phyloP scores from a whole-genome alignment of 1,139 yeast genomes.

The Yamadazyma membranifaciens region DNA sequence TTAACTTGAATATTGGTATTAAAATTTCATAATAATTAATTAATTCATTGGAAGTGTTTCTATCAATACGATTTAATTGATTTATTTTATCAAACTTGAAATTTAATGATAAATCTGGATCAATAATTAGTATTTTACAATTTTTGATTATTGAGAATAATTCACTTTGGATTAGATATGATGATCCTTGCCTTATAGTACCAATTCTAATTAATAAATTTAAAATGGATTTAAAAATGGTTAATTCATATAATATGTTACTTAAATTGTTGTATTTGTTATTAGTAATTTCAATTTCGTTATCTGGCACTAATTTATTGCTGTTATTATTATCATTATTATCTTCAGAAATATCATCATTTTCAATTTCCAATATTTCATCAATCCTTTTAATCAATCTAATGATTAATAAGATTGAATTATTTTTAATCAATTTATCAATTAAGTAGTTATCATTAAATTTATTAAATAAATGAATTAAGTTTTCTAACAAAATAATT shows the following conservation, averaged over 20 bases:
- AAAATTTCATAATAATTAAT: slow-evolving; percentile 58
- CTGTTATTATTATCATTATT: slow-evolving; percentile 1
- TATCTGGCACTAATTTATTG: background rate
- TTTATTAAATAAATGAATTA: slow-evolving; percentile 52
- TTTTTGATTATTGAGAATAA: slow-evolving; percentile 60
- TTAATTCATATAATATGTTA: slow-evolving; percentile 63
- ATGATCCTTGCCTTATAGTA: slow-evolving; percentile 74
- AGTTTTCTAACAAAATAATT: slow-evolving; percentile 65
- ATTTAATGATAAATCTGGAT: slow-evolving; percentile 77
- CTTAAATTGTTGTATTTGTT: slow-evolving; percentile 5
- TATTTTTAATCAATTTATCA: slow-evolving; percentile 61
- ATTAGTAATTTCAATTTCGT: slow-evolving; percentile 2
- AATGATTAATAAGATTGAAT: slow-evolving; percentile 62
- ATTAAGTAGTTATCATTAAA: slow-evolving; percentile 52
- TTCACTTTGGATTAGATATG: slow-evolving; percentile 71
- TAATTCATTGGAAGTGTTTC: slow-evolving; percentile 18
- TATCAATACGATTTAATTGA: slow-evolving; percentile 31
- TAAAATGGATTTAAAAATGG: slow-evolving; percentile 71
- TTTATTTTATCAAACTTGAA: slow-evolving; percentile 30
- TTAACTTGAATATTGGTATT: slow-evolving; percentile 75
- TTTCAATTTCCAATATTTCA: slow-evolving; percentile 45
- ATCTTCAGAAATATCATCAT: slow-evolving; percentile 1
- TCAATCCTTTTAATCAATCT: slow-evolving; percentile 71
- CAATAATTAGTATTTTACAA: slow-evolving; percentile 59
- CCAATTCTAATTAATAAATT: slow-evolving; percentile 73